Base-by-base conservation (phyloP, 306 rosid species). In the Erythrophleum fordii region DNA sequence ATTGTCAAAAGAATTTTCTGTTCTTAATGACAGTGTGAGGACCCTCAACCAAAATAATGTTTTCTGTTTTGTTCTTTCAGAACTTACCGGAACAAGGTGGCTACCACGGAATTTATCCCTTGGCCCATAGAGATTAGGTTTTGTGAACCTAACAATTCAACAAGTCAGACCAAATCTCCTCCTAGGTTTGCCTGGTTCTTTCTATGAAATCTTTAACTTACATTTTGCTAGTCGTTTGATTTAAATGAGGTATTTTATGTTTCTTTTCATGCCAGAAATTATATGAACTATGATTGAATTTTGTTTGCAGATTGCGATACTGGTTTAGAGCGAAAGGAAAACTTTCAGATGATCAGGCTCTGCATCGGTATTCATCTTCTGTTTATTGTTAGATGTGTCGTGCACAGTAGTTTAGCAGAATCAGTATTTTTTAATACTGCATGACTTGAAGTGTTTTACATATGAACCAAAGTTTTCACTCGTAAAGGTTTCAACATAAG, bases 121-220 rank as follows among this genome's bases (percentile, higher is more conserved):
- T 95, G 98, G 99, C 99, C 99, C 46, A 93, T 95, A 45, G 99
- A 95, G 85, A 89, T 95, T 83, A 92, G 98, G 44, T 95, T 93
- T 85, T 93, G 98, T 87, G 99, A 91, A 79, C 99, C 98, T 26
- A 88, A 42, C 59, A 77, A 82, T 62, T 80, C 88, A 22, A 93
- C 99, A 26, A 93, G 81, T 85, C 93, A 89, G 89, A 95, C 97
- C 64, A 93, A 93, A 66, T 82, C 97, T 84, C 91, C 96, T 79
- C 94, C 99, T 55, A 90, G 97, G 99, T 95, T 85, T 53, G 87
- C 78, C 49, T 37, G 76, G 49, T 67, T 78, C 74, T 55, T 77
- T 78, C 56, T 73, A 11, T 52, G 53, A 45, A 73, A 82, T 66
- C 64, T 86, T 85, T 45, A 37, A 37, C 77, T 67, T 58, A 45